phyloP scores from a whole-genome alignment of 2,329 filamentous ascomycete genomes.

The Grosmannia serpens region DNA sequence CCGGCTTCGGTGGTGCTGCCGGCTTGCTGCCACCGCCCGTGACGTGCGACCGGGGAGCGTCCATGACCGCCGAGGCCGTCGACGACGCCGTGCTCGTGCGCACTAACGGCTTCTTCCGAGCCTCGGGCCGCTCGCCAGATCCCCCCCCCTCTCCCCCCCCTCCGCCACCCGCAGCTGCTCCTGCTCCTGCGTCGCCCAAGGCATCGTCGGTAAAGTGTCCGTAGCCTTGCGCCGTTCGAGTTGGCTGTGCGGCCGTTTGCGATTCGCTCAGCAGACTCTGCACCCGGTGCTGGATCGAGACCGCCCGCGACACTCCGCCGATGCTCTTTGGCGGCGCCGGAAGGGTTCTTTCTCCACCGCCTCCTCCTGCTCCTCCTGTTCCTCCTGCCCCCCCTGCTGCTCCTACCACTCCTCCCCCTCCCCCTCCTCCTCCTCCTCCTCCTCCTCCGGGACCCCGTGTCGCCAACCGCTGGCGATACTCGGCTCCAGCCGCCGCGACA shows the following conservation, averaged over 20 bases:
- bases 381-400: no score
- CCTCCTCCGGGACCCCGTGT: conserved; percentile 31
- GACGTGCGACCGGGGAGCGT: not conserved
- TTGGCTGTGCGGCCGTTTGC: conserved; percentile 43
- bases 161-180: conserved; percentile 14
- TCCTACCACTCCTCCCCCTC: conserved; percentile 18
- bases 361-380: conserved; percentile 20
- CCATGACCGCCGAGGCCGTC: not conserved
- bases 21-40: conserved; percentile 25
- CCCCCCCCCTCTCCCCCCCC: conserved; percentile 14
- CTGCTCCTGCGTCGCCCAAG: conserved; percentile 21
- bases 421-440: conserved; percentile 6
- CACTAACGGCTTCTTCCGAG: conserved; percentile 7
- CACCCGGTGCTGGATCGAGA: conserved; percentile 86
- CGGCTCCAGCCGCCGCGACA: conserved; percentile 77
- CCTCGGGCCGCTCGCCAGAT: conserved; percentile 1
- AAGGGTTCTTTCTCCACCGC: conserved; percentile 15
- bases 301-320: conserved; percentile 52
- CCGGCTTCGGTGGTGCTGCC: conserved; percentile 48
- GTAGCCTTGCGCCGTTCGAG: conserved; percentile 75
- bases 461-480: conserved; percentile 68
- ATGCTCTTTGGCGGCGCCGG: conserved; percentile 40
- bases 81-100: not conserved
- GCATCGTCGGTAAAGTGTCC: conserved; percentile 64
- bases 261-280: conserved; percentile 76